Evolutionary conservation across 768 basidiomycete genomes (phyloP).

Genomic region (Suillus variegatus): DNA sequence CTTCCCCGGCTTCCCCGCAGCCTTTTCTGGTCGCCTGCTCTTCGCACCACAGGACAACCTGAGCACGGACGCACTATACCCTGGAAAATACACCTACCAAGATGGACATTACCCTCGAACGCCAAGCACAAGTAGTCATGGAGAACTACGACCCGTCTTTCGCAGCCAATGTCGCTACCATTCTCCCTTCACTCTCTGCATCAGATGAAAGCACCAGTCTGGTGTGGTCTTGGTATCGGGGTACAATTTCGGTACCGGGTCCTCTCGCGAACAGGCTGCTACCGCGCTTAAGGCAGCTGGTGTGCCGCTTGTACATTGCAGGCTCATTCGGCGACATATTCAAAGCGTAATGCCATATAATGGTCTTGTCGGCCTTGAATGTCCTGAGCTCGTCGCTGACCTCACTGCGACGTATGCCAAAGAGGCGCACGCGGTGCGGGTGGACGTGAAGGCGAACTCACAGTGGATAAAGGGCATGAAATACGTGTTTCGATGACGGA

Average conservation of each 20-base stretch:
- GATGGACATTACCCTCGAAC: slow-evolving; percentile 96
- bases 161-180: slow-evolving; percentile 63
- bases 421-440: slow-evolving; percentile 76
- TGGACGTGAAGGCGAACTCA: slow-evolving; percentile 79
- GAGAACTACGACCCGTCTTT: slow-evolving; percentile 97
- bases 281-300: slow-evolving; percentile 96
- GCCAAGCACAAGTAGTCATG: slow-evolving; percentile 97
- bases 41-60: slow-evolving; percentile 97
- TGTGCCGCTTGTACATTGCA: slow-evolving; percentile 89
- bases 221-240: slow-evolving; percentile 88
- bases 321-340: slow-evolving; percentile 99
- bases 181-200: slow-evolving; percentile 28
- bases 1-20: slow-evolving; percentile 78
- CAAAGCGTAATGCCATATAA: slow-evolving; percentile 99
- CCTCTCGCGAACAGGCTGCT: slow-evolving; percentile 97
- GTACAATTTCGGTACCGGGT: slow-evolving; percentile 98
- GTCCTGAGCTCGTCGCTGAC: slow-evolving; percentile 84
- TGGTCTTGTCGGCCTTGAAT: slow-evolving; percentile 92
- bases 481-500: slow-evolving; percentile 68
- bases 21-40: slow-evolving; percentile 82
- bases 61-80: slow-evolving; percentile 98
- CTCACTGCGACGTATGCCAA: slow-evolving; percentile 75
- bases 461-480: slow-evolving; percentile 70
- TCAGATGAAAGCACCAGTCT: slow-evolving; percentile 33
- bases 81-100: slow-evolving; percentile 98